A percentile compares a stretch with the other conserved stretches of the same genome.
Conservation (phyloP, 768 basidiomycete genomes). For the Pleurotus sapidus region DNA sequence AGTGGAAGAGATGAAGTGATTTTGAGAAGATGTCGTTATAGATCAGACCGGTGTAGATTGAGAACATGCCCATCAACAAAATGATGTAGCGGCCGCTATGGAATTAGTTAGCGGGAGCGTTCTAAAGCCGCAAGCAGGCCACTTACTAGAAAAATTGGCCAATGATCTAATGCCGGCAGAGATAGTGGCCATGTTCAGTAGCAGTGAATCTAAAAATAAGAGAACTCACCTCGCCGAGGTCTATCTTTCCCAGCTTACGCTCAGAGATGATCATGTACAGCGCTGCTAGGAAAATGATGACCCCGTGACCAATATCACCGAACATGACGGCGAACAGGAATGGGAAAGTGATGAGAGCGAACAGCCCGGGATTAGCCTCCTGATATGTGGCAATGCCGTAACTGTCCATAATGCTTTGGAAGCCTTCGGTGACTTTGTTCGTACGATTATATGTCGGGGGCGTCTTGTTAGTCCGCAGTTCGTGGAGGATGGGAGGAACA, state of each 20-base stretch:
- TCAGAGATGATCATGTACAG: conserved; percentile 87
- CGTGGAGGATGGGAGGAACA: conserved; percentile 89
- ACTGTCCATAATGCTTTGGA: conserved; percentile 97
- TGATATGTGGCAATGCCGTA: conserved; percentile 95
- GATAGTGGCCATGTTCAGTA: conserved; percentile 4
- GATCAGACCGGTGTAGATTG: conserved; percentile 93
- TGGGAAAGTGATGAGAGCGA: conserved; percentile 91
- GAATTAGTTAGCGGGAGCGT: conserved; percentile 8
- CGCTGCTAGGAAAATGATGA: conserved; percentile 75
- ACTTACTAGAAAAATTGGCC: conserved; percentile 93
- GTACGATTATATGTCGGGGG: conserved; percentile 95
- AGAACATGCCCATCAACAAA: conserved; percentile 95
- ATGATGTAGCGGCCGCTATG: conserved; percentile 96
- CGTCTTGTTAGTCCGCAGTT: conserved; percentile 83
- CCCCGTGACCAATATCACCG: conserved; percentile 96
- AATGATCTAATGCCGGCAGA: conserved; percentile 49
- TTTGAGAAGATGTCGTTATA: conserved; percentile 99
- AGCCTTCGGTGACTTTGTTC: conserved; percentile 95
- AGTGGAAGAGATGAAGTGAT: conserved; percentile 81
- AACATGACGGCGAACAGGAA: conserved; percentile 99
- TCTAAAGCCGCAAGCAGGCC: not conserved
- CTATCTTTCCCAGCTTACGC: conserved; percentile 67
- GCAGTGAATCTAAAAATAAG: not conserved
- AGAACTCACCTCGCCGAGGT: conserved; percentile 67
- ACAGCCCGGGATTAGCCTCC: conserved; percentile 95